Evolutionary conservation across 208 protist species (phyloP).

Genomic region (Trypanosoma boissoni): DNA sequence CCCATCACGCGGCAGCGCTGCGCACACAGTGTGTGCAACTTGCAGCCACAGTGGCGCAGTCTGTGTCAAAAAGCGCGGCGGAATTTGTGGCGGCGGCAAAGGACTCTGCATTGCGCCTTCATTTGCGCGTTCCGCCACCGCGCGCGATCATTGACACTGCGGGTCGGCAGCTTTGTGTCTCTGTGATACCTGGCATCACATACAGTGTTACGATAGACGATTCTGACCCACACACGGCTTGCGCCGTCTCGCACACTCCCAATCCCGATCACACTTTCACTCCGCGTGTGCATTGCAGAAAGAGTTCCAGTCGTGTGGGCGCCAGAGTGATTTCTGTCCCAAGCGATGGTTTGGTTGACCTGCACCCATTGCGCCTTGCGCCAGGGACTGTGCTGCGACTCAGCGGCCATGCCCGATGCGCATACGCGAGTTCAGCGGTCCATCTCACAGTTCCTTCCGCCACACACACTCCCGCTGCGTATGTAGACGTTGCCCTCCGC

Average conservation of each 20-base stretch:
- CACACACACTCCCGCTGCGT: not conserved
- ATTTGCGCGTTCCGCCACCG: conserved; percentile 9
- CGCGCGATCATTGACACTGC: not conserved
- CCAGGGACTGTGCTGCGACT: conserved; percentile 3
- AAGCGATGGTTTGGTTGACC: conserved; percentile 9
- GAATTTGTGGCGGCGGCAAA: conserved; percentile 16
- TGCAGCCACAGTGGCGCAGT: conserved; percentile 15
- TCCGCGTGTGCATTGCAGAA: no score
- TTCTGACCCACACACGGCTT: conserved; percentile 1
- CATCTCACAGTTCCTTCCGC: conserved; percentile 4
- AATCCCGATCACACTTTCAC: not conserved
- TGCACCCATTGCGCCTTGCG: not conserved
- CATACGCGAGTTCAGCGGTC: conserved; percentile 5
- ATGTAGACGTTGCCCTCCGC: conserved; percentile 10
- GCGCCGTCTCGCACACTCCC: not conserved
- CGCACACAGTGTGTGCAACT: conserved; percentile 17
- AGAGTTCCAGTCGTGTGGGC: no score
- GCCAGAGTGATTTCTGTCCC: not conserved
- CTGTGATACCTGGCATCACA: conserved; percentile 5
- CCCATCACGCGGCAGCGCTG: conserved; percentile 22
- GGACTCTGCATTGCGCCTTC: conserved; percentile 5
- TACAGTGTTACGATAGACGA: conserved; percentile 6
- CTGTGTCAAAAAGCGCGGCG: conserved; percentile 18
- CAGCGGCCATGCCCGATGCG: conserved; percentile 15
- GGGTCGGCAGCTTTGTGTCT: not conserved